phyloP scores from a whole-genome alignment of 2,329 filamentous ascomycete genomes.

The Pseudogymnoascus sp. region DNA sequence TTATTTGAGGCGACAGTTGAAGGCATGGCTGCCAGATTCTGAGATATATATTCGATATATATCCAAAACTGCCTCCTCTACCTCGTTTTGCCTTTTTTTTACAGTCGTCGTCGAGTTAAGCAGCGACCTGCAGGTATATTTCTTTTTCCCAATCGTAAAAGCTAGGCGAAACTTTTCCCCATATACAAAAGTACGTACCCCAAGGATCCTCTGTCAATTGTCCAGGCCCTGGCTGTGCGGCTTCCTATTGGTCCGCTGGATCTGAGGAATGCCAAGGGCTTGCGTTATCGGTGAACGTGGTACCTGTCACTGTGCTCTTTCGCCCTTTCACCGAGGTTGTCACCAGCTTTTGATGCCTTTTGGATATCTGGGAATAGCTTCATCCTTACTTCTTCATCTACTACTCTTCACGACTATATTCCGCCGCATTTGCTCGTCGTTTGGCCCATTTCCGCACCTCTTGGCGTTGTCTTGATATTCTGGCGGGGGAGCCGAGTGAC shows the following conservation, averaged over 20 bases:
- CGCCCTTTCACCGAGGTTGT: neutral
- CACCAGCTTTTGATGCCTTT: neutral
- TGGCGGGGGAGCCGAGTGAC: neutral
- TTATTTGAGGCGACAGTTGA: conserved; percentile 34
- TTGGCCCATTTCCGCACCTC: neutral
- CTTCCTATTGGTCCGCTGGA: neutral
- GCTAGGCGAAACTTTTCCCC: conserved; percentile 8
- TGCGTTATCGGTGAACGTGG: conserved; percentile 4
- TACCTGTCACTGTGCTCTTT: neutral
- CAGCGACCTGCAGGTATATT: conserved; percentile 6
- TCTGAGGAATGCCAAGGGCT: neutral
- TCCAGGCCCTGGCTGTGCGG: neutral
- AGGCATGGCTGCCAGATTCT: conserved; percentile 33
- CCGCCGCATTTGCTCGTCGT: neutral
- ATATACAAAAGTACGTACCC: neutral
- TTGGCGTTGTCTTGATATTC: neutral
- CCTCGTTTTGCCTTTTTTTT: conserved; percentile 19
- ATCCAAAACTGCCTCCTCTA: conserved; percentile 30
- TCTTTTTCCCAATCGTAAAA: conserved; percentile 6
- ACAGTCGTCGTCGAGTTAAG: conserved; percentile 8
- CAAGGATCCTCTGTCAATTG: neutral
- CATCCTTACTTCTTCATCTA: neutral
- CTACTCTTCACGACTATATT: neutral
- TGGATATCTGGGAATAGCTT: neutral
- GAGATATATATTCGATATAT: conserved; percentile 4